Percentiles rank a stretch among this genome's conserved stretches.
Evolutionary conservation across 805 yeast genomes (phyloP).

Genomic region (Teunomyces gatunensis): DNA sequence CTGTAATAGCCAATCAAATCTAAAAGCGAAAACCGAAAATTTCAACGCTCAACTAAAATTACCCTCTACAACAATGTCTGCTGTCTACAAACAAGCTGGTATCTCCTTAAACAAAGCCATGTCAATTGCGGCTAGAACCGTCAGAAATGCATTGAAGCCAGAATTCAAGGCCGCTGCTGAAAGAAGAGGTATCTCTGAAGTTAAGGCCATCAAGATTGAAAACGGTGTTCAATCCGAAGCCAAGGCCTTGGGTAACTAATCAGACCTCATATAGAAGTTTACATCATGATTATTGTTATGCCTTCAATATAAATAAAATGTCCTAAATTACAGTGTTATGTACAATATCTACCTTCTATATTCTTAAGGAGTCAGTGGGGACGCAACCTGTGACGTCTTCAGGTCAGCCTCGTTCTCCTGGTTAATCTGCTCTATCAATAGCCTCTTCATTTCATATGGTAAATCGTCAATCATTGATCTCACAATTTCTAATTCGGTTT

Average conservation of each 20-base stretch:
- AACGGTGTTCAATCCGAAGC: conserved; percentile 57
- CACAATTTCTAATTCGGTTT: conserved; percentile 22
- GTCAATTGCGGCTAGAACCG: conserved; percentile 84
- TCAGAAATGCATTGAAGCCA: conserved; percentile 85
- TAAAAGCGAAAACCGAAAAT: conserved; percentile 8
- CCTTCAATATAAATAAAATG: not conserved
- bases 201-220: conserved; percentile 65
- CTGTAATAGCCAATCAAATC: conserved; percentile 2
- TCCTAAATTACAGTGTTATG: conserved; percentile 4
- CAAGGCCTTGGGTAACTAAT: conserved; percentile 34
- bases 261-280: not conserved
- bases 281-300: not conserved
- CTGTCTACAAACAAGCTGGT: conserved; percentile 47
- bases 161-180: conserved; percentile 73
- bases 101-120: conserved; percentile 78
- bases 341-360: conserved; percentile 2
- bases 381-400: not conserved
- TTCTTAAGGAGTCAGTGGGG: not conserved
- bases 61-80: conserved; percentile 32
- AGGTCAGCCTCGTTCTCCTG: conserved; percentile 9
- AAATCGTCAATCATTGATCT: conserved; percentile 35
- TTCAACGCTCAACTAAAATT: not conserved
- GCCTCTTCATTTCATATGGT: conserved; percentile 29
- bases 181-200: conserved; percentile 73
- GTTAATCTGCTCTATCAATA: conserved; percentile 27